Percentiles rank a stretch among this genome's conserved stretches.
phyloP scores from a whole-genome alignment of 2,329 filamentous ascomycete genomes.

The Pseudodiploospora longispora region DNA sequence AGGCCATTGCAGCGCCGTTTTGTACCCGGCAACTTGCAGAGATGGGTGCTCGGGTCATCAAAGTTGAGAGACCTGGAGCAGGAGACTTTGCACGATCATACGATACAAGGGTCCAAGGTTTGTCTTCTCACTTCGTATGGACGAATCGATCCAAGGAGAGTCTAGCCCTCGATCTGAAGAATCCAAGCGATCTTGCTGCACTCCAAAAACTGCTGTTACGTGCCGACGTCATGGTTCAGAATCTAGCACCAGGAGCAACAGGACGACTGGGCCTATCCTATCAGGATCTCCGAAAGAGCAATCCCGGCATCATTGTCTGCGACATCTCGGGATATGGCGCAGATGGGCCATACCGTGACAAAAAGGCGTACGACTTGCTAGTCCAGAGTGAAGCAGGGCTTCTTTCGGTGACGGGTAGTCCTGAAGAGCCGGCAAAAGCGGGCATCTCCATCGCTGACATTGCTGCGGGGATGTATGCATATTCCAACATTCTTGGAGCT shows the following conservation, averaged over 20 bases:
- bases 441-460: constrained; percentile 49
- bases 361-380: constrained; percentile 48
- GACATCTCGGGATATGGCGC: constrained; percentile 46
- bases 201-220: constrained; percentile 34
- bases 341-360: constrained; percentile 42
- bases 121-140: constrained; percentile 49
- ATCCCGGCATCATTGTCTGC: constrained; percentile 42
- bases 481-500: constrained; percentile 41
- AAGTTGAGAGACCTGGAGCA: constrained; percentile 41
- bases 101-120: constrained; percentile 39
- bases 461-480: constrained; percentile 43
- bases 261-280: constrained; percentile 40
- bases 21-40: constrained; percentile 47
- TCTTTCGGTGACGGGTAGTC: constrained; percentile 41
- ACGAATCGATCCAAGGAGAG: constrained; percentile 47
- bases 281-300: constrained; percentile 29
- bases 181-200: constrained; percentile 30
- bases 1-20: constrained; percentile 47
- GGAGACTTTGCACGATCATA: constrained; percentile 47
- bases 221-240: constrained; percentile 46
- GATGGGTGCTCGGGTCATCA: constrained; percentile 46
- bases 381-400: constrained; percentile 47
- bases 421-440: constrained; percentile 37
- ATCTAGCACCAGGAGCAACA: constrained; percentile 42
- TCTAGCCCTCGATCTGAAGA: constrained; percentile 41